Evolutionary conservation across 2,329 filamentous ascomycete species (phyloP).

Genomic region (Zalaria obscura): DNA sequence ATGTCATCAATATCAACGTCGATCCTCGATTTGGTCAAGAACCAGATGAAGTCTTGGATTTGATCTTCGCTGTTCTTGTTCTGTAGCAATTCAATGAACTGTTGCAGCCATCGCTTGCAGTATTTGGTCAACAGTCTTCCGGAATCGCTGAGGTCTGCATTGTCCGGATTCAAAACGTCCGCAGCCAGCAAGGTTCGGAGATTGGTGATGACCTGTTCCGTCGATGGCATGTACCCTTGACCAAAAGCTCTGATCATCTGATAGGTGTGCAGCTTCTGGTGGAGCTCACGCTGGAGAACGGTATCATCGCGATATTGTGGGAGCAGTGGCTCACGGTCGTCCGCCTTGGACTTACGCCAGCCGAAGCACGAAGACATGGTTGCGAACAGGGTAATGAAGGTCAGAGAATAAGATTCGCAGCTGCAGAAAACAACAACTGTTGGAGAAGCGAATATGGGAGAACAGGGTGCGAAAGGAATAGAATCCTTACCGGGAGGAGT

Average conservation of each 20-base stretch:
- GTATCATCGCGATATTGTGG: slow-evolving; percentile 77
- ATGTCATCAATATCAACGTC: slow-evolving; percentile 53
- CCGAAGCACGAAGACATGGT: slow-evolving; percentile 53
- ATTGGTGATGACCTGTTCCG: slow-evolving; percentile 67
- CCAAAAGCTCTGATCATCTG: slow-evolving; percentile 76
- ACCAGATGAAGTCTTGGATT: slow-evolving; percentile 87
- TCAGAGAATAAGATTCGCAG: background rate
- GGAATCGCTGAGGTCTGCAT: slow-evolving; percentile 60
- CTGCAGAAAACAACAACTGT: background rate
- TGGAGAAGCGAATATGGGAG: background rate
- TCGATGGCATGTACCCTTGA: slow-evolving; percentile 84
- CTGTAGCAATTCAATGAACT: slow-evolving; percentile 67
- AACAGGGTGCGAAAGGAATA: too few relatives aligned
- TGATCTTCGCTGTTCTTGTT: slow-evolving; percentile 77
- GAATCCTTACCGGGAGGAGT: too few relatives aligned
- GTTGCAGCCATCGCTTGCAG: slow-evolving; percentile 56
- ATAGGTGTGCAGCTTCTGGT: slow-evolving; percentile 84
- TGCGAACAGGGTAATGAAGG: background rate
- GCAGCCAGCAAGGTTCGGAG: slow-evolving; percentile 65
- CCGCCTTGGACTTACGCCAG: slow-evolving; percentile 33
- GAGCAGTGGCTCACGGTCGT: slow-evolving; percentile 64
- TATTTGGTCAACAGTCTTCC: slow-evolving; percentile 61
- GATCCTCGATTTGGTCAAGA: slow-evolving; percentile 58
- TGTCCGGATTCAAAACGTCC: slow-evolving; percentile 63
- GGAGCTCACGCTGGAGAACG: slow-evolving; percentile 57